These are phyloP conservation scores for Globisporangium splendens DNA, from an alignment of 352 stramenopile genomes.

Conservation along the genomic window DNA sequence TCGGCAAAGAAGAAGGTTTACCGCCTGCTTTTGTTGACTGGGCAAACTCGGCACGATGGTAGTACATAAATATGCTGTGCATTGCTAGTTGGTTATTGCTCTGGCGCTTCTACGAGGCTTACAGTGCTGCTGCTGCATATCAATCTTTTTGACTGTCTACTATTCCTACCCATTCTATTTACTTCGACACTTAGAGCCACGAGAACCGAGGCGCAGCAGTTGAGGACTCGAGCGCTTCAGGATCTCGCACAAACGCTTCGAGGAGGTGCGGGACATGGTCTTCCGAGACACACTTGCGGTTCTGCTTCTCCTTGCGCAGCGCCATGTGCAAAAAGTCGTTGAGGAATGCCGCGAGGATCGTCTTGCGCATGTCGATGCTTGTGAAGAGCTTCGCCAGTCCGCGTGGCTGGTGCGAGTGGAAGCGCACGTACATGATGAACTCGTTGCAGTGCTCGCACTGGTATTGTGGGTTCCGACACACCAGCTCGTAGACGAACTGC, in stretches of 20 bases:
- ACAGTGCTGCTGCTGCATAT: too few species aligned
- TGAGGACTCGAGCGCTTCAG: too few species aligned
- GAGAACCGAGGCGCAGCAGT: too few species aligned
- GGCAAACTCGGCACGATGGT: too few species aligned
- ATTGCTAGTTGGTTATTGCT: too few species aligned
- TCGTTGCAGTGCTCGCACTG: constrained; percentile 60
- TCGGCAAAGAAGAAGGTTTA: too few species aligned
- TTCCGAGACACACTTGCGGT: constrained; percentile 36
- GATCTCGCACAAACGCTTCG: constrained; percentile 37
- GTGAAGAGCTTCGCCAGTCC: constrained; percentile 32
- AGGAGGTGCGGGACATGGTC: constrained; percentile 43
- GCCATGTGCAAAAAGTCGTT: constrained; percentile 46
- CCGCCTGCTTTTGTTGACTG: too few species aligned
- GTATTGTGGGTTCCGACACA: constrained; percentile 39
- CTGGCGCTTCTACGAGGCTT: too few species aligned
- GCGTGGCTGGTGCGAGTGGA: constrained; percentile 42
- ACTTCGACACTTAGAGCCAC: too few species aligned
- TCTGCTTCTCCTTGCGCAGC: constrained; percentile 33
- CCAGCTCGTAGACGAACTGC: constrained; percentile 37
- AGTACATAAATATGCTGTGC: too few species aligned
- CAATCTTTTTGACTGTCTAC: too few species aligned
- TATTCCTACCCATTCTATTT: background rate
- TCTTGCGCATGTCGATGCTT: constrained; percentile 39
- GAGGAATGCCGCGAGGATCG: constrained; percentile 48
- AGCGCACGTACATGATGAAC: constrained; percentile 50